Percentiles rank a stretch among this genome's conserved stretches.
phyloP scores from a whole-genome alignment of 2,329 filamentous ascomycete genomes.

The Pyrenophora teres region DNA sequence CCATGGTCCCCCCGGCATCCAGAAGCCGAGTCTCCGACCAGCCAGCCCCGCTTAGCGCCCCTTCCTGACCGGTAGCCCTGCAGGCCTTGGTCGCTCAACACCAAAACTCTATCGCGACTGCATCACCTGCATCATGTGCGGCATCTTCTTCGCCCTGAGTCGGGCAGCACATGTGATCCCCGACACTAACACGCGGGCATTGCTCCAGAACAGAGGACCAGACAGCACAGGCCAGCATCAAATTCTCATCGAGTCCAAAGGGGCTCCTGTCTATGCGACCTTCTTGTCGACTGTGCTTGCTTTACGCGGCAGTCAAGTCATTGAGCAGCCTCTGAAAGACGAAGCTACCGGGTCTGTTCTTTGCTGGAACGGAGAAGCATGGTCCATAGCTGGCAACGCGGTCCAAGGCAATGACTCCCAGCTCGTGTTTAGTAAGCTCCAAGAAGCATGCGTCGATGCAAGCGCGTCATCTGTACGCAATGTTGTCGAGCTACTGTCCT shows the following conservation, averaged over 20 bases:
- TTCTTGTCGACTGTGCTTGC: conserved; percentile 89
- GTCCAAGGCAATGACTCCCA: conserved; percentile 81
- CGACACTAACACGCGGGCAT: conserved; percentile 26
- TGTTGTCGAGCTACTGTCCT: conserved; percentile 31
- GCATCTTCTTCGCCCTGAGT: conserved; percentile 59
- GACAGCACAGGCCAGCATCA: conserved; percentile 33
- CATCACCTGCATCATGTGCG: conserved; percentile 42
- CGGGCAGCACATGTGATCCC: conserved; percentile 28
- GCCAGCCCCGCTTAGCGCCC: conserved; percentile 8
- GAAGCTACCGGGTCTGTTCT: conserved; percentile 65
- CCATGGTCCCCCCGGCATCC: conserved; percentile 28
- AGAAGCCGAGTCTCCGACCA: conserved; percentile 25
- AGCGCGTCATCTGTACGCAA: conserved; percentile 8
- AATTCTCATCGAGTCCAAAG: conserved; percentile 12
- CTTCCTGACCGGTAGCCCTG: conserved; percentile 1
- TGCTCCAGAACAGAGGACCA: conserved; percentile 43
- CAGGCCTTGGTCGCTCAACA: conserved; percentile 1
- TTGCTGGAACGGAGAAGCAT: conserved; percentile 98
- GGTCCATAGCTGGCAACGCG: conserved; percentile 66
- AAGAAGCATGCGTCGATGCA: conserved; percentile 27
- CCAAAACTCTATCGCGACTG: conserved; percentile 14
- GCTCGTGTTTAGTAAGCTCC: conserved; percentile 66
- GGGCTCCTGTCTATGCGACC: conserved; percentile 52
- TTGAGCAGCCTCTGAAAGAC: conserved; percentile 73
- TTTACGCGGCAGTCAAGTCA: conserved; percentile 74